These are phyloP conservation scores for Echria macrotheca DNA, from an alignment of 495 filamentous ascomycete genomes.

Conservation along the genomic window DNA sequence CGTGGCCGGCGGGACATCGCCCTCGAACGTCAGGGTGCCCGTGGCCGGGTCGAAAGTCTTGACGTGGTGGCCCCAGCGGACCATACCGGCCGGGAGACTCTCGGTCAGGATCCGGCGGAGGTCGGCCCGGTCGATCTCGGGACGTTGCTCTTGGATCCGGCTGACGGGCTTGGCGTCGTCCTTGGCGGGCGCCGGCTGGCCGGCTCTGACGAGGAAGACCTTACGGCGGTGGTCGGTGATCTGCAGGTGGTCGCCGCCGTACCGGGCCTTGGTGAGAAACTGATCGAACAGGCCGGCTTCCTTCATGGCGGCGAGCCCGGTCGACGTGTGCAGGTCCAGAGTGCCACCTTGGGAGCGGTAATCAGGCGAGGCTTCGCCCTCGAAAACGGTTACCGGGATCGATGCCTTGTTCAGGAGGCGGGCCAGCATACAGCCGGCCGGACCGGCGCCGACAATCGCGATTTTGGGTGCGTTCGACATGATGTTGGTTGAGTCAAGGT, in stretches of 20 bases:
- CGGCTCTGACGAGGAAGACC: conserved; percentile 11
- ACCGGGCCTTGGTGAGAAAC: conserved; percentile 40
- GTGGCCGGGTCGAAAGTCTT: conserved; percentile 16
- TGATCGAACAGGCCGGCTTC: conserved; percentile 44
- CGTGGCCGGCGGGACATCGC: not conserved
- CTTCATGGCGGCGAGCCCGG: conserved; percentile 47
- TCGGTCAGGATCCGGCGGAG: conserved; percentile 35
- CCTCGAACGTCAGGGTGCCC: not conserved
- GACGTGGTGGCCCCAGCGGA: conserved; percentile 44
- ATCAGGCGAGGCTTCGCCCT: conserved; percentile 39
- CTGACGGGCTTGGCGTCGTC: not conserved
- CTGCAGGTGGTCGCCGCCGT: conserved; percentile 42
- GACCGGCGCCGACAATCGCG: conserved; percentile 55
- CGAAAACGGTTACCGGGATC: conserved; percentile 43
- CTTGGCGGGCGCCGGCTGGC: not conserved
- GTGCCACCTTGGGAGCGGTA: conserved; percentile 46
- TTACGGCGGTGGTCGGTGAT: conserved; percentile 15
- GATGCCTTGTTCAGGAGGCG: conserved; percentile 42
- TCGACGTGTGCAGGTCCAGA: conserved; percentile 48
- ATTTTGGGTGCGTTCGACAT: conserved; percentile 29
- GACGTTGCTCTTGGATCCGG: conserved; percentile 31
- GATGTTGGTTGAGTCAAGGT: not conserved
- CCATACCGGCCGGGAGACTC: conserved; percentile 33
- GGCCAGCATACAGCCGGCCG: conserved; percentile 50
- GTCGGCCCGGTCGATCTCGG: conserved; percentile 39